These are phyloP conservation scores for Allodekkera sacchari DNA, from an alignment of 805 yeast genomes.

Conservation along the genomic window DNA sequence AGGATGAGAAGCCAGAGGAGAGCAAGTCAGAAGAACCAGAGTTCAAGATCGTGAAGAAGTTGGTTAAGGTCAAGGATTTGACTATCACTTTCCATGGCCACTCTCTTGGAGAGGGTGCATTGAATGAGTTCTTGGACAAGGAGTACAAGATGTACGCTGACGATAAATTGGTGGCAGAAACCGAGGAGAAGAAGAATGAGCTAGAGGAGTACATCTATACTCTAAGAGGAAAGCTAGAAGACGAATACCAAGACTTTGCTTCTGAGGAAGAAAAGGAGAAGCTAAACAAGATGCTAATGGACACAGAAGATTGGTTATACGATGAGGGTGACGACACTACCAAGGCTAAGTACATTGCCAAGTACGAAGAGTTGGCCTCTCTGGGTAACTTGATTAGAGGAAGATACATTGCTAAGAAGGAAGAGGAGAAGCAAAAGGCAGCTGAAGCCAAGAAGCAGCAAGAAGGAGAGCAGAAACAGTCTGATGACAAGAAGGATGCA, in stretches of 20 bases:
- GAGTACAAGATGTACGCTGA: slow-evolving; percentile 80
- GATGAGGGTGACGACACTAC: slow-evolving; percentile 95
- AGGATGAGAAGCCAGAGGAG: slow-evolving; percentile 20
- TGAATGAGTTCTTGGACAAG: slow-evolving; percentile 63
- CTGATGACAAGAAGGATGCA: slow-evolving; percentile 27
- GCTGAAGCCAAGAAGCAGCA: slow-evolving; percentile 76
- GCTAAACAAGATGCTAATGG: slow-evolving; percentile 61
- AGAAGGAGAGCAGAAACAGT: slow-evolving; percentile 36
- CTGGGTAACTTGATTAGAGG: slow-evolving; percentile 93
- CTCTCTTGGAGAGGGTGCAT: slow-evolving; percentile 46
- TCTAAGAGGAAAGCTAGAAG: slow-evolving; percentile 94
- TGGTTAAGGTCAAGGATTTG: slow-evolving; percentile 85
- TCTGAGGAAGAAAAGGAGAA: slow-evolving; percentile 82
- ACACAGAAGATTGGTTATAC: slow-evolving; percentile 97
- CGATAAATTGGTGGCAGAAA: slow-evolving; percentile 96
- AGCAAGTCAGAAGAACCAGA: slow-evolving; percentile 66
- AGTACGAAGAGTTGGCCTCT: slow-evolving; percentile 93
- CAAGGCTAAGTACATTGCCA: slow-evolving; percentile 95
- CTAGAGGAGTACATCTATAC: slow-evolving; percentile 98
- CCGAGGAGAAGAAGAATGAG: slow-evolving; percentile 97
- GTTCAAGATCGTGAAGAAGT: slow-evolving; percentile 83
- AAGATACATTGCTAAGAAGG: slow-evolving; percentile 88
- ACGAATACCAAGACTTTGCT: slow-evolving; percentile 80
- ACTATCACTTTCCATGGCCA: slow-evolving; percentile 51
- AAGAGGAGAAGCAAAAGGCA: slow-evolving; percentile 86